Evolutionary conservation across 495 filamentous ascomycete genomes (phyloP), one percentile per base, ranked within the genome.

Genomic region (Penicillium paxilli): DNA sequence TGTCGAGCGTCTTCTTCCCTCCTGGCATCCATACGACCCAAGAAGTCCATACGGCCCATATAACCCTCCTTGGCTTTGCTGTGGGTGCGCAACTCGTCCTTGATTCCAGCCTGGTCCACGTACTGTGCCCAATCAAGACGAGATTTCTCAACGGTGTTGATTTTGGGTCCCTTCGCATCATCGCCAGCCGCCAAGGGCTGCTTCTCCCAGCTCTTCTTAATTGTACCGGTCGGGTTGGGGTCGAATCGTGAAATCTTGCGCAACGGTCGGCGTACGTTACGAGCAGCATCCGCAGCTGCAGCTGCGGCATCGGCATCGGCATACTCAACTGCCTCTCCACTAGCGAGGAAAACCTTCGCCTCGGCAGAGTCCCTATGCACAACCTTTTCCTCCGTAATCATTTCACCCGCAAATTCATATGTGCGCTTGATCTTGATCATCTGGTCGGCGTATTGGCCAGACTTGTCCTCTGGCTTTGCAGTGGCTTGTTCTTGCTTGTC

Each of bases 101-200:
- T 85, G 71, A 98, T 87, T 2, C 94, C 95, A 59, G 92, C 88
- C 51, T 91, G 80, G 64, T 98, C 92, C 44, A 98, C 95, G 63
- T 90, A 96, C 38, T 87, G 87, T 4, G 90, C 91, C 94, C 94
- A 98, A 67, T 98, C 94, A 74, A 96, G 80, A 46, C 89, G 80
- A 30, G 88, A 92, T 77, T 98, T 98, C 74, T 98, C 92, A 20
- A 98, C 87, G 1, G 92, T 96, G 67, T 96, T 98, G 64, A 98
- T 81, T 65, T 97, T 97, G 65, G 87, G 85, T 42, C 88, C 87
- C 51, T 80, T 80, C 4, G 78, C 77, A 57, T 73, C 67, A 26
- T 62, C 64, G 41, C 49, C 50, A 21, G 49, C 41, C 30, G 67
- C 68, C 1, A 62, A 25, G 23, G 54, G 28, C 8, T 62, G 68